phyloP scores from a whole-genome alignment of 2,329 filamentous ascomycete genomes.

The Ophiostoma himal-ulmi region DNA sequence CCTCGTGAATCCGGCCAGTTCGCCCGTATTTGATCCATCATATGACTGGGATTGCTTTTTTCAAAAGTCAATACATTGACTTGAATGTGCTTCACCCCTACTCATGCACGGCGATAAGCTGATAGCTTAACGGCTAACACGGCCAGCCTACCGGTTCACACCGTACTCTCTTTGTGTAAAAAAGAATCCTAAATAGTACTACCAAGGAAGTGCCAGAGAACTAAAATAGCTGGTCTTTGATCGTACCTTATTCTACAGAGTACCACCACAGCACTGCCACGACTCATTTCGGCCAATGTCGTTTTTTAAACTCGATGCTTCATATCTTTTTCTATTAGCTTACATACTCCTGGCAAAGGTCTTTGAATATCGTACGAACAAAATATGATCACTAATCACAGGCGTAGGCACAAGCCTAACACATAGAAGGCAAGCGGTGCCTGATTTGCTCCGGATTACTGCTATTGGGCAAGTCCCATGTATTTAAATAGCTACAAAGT shows the following conservation, averaged over 20 bases:
- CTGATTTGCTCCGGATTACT: constrained; percentile 1
- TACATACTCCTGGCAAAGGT: neutral
- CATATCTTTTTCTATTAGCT: constrained; percentile 5
- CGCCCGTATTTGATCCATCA: neutral
- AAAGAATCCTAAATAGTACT: neutral
- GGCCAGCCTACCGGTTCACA: neutral
- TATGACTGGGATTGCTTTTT: neutral
- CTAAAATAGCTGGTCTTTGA: neutral
- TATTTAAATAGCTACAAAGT: neutral
- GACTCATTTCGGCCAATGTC: constrained; percentile 3
- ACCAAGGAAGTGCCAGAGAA: neutral
- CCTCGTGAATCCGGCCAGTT: neutral
- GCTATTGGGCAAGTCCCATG: neutral
- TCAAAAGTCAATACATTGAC: neutral
- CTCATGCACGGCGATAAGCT: neutral
- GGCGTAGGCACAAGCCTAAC: too few species aligned
- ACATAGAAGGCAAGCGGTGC: neutral
- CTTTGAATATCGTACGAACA: neutral
- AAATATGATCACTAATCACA: neutral
- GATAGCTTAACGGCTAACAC: constrained; percentile 8
- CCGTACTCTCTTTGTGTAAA: constrained; percentile 7
- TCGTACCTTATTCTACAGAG: neutral
- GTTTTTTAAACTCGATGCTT: neutral
- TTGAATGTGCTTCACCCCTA: neutral
- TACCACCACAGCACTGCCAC: neutral